Evolutionary conservation across 331 rosid genomes (phyloP).

Genomic region (Saraca asoca): DNA sequence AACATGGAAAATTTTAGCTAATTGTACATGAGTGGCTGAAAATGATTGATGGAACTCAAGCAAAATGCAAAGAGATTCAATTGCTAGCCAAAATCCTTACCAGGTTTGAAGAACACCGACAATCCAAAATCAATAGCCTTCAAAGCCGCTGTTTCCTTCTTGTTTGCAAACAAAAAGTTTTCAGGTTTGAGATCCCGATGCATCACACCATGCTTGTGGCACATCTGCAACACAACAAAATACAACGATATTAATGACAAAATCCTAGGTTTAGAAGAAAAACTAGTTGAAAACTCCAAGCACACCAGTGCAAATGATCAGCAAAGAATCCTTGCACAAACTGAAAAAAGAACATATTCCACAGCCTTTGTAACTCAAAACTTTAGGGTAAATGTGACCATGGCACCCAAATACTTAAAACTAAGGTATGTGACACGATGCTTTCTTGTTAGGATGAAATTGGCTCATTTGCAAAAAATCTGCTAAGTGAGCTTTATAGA

Average conservation of each 20-base stretch:
- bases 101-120: slow-evolving; percentile 88
- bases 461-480: neutral
- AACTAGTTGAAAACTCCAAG: neutral
- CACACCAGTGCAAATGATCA: slow-evolving; percentile 13
- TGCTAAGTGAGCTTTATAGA: neutral
- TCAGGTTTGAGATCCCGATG: slow-evolving; percentile 96
- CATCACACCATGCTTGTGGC: slow-evolving; percentile 96
- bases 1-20: slow-evolving; percentile 29
- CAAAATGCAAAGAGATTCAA: slow-evolving; percentile 11
- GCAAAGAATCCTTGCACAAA: slow-evolving; percentile 4
- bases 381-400: neutral
- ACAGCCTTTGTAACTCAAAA: neutral
- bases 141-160: slow-evolving; percentile 76
- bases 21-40: slow-evolving; percentile 1
- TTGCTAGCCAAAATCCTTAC: slow-evolving; percentile 45
- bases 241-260: neutral
- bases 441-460: neutral
- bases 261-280: slow-evolving; percentile 5
- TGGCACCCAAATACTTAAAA: neutral
- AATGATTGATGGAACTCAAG: slow-evolving; percentile 3
- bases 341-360: neutral
- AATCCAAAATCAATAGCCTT: slow-evolving; percentile 95
- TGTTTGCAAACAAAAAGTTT: slow-evolving; percentile 86
- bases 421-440: neutral
- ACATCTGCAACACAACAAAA: slow-evolving; percentile 59